Base-by-base conservation (phyloP, 495 filamentous ascomycete species). In the Monascus purpureus region DNA sequence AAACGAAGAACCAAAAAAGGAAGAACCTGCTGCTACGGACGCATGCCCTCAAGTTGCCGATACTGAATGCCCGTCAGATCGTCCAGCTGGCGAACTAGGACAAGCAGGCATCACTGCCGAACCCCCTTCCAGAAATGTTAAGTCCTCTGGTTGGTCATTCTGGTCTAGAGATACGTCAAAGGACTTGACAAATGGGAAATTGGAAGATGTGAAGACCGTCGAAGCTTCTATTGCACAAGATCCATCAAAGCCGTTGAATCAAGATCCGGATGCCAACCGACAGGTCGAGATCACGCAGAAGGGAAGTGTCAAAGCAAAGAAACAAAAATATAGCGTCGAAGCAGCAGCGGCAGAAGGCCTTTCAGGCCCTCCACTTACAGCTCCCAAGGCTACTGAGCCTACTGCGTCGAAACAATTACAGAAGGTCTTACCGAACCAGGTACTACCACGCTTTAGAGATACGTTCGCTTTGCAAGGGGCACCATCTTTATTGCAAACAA, bases 121-220 rank as follows among this genome's bases (percentile, higher is more conserved):
- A 50, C 39, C 57, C 20, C 55, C 65, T 29, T 52, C 47, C 17
- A 37, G 37, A 16, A 42, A 33, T 33, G 33, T 43, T 8, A 72
- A 64, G 37, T 67, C 77, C 13, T 80, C 80, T 5, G 80, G 76
- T 1, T 92, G 83, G 83, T 82, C 77, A 1, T 92, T 92, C 40
- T 92, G 80, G 80, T 83, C 79, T 5, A 73, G 69, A 33, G 80
- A 82, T 12, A 53, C 65, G 13, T 43, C 70, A 8, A 71, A 68
- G 35, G 53, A 62, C 18, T 39, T 39, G 8, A 25, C 40, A 9
- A 35, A 50, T 6, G 40, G 50, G 13, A 59, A 46, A 32, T 33
- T 62, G 1, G 47, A 45, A 15, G 55, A 64, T 22, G 46, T 57
- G 7, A 68, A 79, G 41, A 46, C 68, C 17, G 77, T 78, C 2